These are phyloP conservation scores for Nigrospora oryzae DNA, from an alignment of 2,329 filamentous ascomycete genomes.

Conservation along the genomic window DNA sequence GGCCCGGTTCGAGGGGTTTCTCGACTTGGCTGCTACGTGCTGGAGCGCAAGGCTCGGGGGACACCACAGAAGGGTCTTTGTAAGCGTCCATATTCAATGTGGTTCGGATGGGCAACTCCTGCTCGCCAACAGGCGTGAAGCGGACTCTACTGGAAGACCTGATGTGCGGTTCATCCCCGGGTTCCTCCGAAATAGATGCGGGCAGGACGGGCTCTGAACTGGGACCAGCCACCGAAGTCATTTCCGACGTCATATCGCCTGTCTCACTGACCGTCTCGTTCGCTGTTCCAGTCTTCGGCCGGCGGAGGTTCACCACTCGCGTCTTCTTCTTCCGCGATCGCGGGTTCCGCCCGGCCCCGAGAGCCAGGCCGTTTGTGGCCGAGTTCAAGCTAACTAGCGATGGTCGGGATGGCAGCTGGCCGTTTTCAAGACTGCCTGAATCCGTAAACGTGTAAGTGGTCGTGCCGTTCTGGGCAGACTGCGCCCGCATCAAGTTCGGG, in stretches of 20 bases:
- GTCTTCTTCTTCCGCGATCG: constrained; percentile 74
- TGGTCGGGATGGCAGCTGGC: constrained; percentile 58
- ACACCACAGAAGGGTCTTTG: constrained; percentile 10
- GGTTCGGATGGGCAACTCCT: constrained; percentile 18
- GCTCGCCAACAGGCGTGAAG: constrained; percentile 24
- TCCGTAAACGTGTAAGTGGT: constrained; percentile 70
- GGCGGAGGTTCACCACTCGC: constrained; percentile 73
- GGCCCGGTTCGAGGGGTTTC: constrained; percentile 7
- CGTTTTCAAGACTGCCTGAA: constrained; percentile 54
- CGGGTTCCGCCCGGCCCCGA: constrained; percentile 50
- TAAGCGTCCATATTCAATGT: constrained; percentile 25
- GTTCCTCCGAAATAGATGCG: constrained; percentile 50
- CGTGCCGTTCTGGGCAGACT: constrained; percentile 50
- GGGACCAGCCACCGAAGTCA: constrained; percentile 47
- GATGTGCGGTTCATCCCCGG: constrained; percentile 30
- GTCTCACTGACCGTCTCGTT: constrained; percentile 41
- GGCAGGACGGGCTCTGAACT: constrained; percentile 53
- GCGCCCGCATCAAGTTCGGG: constrained; percentile 51
- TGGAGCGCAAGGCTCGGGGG: not conserved
- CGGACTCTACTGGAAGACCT: constrained; percentile 29
- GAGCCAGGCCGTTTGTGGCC: constrained; percentile 50
- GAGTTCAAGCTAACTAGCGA: constrained; percentile 57
- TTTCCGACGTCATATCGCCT: constrained; percentile 38
- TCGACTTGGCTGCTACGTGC: constrained; percentile 5
- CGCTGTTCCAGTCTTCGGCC: constrained; percentile 44